These are phyloP conservation scores for Blastobotrys ciferrii DNA, from an alignment of 1,139 yeast species.

Conservation along the genomic window DNA sequence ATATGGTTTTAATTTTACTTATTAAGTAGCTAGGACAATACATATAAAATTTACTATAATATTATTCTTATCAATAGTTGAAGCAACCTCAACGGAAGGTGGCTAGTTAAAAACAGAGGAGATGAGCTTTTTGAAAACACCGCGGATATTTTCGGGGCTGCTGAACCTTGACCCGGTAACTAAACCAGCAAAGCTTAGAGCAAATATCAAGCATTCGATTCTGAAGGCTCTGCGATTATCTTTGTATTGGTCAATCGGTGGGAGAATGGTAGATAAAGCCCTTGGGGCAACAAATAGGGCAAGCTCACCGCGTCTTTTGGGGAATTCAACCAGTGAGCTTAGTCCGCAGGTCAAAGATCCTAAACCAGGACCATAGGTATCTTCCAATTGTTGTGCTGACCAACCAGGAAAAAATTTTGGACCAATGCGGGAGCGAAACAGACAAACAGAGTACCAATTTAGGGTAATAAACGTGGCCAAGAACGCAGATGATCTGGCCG, in stretches of 20 bases:
- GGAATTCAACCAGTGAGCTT: constrained; percentile 40
- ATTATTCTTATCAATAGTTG: too few relatives aligned
- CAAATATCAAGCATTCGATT: constrained; percentile 35
- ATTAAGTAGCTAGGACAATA: too few relatives aligned
- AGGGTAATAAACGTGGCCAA: constrained; percentile 41
- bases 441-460: constrained; percentile 44
- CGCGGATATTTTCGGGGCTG: constrained; percentile 22
- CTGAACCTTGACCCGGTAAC: constrained; percentile 19
- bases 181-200: constrained; percentile 40
- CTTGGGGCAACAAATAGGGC: constrained; percentile 44
- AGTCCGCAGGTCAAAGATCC: constrained; percentile 42
- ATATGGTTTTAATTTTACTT: too few relatives aligned
- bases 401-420: constrained; percentile 34
- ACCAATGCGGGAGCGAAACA: constrained; percentile 39
- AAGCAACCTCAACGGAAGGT: too few relatives aligned
- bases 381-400: constrained; percentile 36
- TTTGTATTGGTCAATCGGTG: neutral
- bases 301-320: constrained; percentile 43
- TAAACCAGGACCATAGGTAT: constrained; percentile 38
- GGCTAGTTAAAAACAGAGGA: constrained; percentile 24
- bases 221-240: constrained; percentile 1
- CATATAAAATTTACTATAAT: too few relatives aligned
- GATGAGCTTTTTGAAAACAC: constrained; percentile 25
- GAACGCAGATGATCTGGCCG: constrained; percentile 41
- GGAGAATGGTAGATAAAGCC: constrained; percentile 38